Evolutionary conservation across 352 stramenopile genomes (phyloP).

Genomic region (Thalassiosira allenii): DNA sequence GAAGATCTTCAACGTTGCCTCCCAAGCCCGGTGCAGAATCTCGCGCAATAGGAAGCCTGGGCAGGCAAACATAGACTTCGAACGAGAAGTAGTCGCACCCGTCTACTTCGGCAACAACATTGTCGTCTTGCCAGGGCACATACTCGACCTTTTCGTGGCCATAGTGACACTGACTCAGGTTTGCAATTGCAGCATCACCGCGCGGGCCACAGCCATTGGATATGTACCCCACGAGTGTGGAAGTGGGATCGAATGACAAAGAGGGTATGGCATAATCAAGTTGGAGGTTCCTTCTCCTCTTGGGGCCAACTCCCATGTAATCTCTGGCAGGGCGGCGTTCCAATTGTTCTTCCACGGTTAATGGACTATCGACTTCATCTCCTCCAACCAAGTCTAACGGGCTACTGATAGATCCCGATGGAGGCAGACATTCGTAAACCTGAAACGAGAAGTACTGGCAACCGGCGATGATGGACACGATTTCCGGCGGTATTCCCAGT

Average conservation of each 20-base stretch:
- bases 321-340: neutral
- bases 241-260: constrained; percentile 14
- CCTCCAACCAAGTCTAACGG: neutral
- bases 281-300: neutral
- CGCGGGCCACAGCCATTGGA: constrained; percentile 25
- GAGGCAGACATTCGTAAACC: constrained; percentile 21
- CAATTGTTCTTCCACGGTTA: neutral
- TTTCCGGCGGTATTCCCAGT: neutral
- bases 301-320: neutral
- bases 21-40: no score
- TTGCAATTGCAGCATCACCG: constrained; percentile 13
- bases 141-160: constrained; percentile 30
- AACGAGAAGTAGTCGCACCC: constrained; percentile 22
- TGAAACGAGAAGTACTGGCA: constrained; percentile 36
- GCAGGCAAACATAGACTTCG: constrained; percentile 29
- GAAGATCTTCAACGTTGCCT: no score
- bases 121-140: constrained; percentile 27
- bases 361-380: neutral
- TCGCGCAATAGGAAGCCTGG: no score
- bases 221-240: constrained; percentile 21
- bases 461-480: constrained; percentile 14
- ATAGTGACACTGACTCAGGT: constrained; percentile 28
- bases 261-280: neutral
- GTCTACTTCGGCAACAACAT: constrained; percentile 6
- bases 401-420: neutral